Evolutionary conservation across 495 filamentous ascomycete species (phyloP), one percentile per base, ranked within the genome.

Genomic region (Trypethelium eluteriae): DNA sequence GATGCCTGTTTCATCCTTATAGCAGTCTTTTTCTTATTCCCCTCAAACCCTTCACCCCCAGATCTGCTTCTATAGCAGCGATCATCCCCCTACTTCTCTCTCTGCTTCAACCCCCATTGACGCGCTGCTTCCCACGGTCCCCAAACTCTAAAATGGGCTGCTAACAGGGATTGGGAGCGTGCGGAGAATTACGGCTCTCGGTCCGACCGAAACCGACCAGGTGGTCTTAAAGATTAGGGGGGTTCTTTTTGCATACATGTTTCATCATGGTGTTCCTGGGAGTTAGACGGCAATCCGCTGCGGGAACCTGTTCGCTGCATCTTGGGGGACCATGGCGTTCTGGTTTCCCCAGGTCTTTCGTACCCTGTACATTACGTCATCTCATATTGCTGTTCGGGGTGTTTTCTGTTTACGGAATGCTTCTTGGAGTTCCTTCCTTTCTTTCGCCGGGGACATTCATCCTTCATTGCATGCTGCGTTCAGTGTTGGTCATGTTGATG

Each of bases 331-430:
- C 25, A 25, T 59, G 53, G 53, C 53, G 53, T 59, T 59, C 11
- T 53, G 49, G 49, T 4, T 59, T 59, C 32, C 32, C 53, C 32
- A 18, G 53, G 53, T 59, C 14, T 59, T 59, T 59, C 53, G 36
- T 59, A 59, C 53, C 53, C 53, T 59, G 53, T 59, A 59, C 32
- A 59, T 59, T 59, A 59, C 32, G 32, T 59, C 53, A 59, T 59
- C 25, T 53, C 16, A 18, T 18, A 16, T 5, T 18, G 49, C n/a
- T 53, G 49, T 10, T n/a, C 32, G 25, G 34, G 11, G 49, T 53
- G 5, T 14, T 14, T 59, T 36, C 36, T 34, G 18, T 7, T 10
- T 59, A 35, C 1, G 53, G 18, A 53, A 53, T 59, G 11, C n/a
- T 18, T 59, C 6, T 35, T 3, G 18, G 5, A n/a, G 18, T 35